Evolutionary conservation across 495 filamentous ascomycete species (phyloP), one percentile per base, ranked within the genome.

Genomic region (Filosporella fistucella): DNA sequence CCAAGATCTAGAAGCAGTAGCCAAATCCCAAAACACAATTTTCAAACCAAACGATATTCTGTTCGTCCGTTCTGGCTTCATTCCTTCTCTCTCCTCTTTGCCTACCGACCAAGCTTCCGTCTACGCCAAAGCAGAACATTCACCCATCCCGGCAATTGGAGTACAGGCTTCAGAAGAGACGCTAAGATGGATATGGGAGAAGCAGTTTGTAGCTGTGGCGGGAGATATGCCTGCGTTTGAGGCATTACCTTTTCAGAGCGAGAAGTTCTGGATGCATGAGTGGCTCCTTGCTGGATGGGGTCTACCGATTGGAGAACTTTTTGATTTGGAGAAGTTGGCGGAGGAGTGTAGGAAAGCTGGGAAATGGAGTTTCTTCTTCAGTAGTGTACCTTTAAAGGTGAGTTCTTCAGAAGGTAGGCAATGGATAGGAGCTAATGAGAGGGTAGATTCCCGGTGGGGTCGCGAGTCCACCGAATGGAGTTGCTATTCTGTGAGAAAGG

Each of bases 271-370:
- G 26, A 48, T 81, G 42, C 77, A 80, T 59, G 66, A 81, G 52
- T 77, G 68, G 69, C 52, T 76, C 23, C 55, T 81, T 21, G 70
- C 64, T 3, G 71, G 72, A 7, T 83, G 75, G 76, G 78, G 78
- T 2, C 47, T 71, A 49, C 77, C 77, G 3, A 77, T 82, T 54
- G 77, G 77, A 1, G 78, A 82, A 63, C 55, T 80, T 51, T 81
- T 78, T 61, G 73, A 81, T 62, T 51, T 80, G 30, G 75, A 80
- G 63, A 57, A 55, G 28, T 56, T 81, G 52, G 42, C 57, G 57
- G 17, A 45, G 56, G 63, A 66, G 49, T 80, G 77, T 65, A 52
- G 61, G 36, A 52, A 67, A 51, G 51, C 57, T 45, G 54, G 54
- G 10, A 62, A 71, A 33, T 77, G 64, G 63, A 67, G 52, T 7